phyloP scores from a whole-genome alignment of 805 yeast genomes.

The Myxozyma neglecta region DNA sequence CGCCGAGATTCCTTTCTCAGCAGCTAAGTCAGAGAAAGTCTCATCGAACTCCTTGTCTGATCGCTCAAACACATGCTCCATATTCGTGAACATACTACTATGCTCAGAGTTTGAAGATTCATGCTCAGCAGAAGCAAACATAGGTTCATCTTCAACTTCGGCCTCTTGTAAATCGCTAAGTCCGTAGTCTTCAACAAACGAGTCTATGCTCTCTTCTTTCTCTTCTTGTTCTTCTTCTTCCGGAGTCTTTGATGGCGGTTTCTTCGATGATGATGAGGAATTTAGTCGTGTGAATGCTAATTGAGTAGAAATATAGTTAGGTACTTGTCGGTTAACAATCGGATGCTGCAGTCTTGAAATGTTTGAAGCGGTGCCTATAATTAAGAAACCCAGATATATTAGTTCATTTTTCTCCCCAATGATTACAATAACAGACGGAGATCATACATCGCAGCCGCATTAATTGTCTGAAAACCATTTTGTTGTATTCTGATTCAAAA shows the following conservation, averaged over 20 bases:
- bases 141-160: slow-evolving; percentile 26
- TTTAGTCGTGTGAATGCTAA: neutral
- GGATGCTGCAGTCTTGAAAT: neutral
- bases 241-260: neutral
- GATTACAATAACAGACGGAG: neutral
- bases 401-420: neutral
- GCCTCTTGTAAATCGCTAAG: slow-evolving; percentile 17
- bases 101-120: neutral
- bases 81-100: slow-evolving; percentile 2
- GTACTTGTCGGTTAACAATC: neutral
- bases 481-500: neutral
- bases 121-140: slow-evolving; percentile 16
- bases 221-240: neutral
- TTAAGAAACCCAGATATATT: neutral
- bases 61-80: neutral
- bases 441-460: slow-evolving; percentile 10
- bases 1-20: neutral
- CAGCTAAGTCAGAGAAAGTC: neutral
- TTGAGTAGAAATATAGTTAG: neutral
- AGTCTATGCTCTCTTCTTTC: neutral
- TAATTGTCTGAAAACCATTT: slow-evolving; percentile 10
- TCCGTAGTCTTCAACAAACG: neutral
- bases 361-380: neutral
- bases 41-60: neutral
- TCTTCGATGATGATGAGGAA: neutral